Evolutionary conservation across 177 flowering plant species (phyloP), one percentile per base, ranked within the genome.

Genomic region (Vitis hybrid): DNA sequence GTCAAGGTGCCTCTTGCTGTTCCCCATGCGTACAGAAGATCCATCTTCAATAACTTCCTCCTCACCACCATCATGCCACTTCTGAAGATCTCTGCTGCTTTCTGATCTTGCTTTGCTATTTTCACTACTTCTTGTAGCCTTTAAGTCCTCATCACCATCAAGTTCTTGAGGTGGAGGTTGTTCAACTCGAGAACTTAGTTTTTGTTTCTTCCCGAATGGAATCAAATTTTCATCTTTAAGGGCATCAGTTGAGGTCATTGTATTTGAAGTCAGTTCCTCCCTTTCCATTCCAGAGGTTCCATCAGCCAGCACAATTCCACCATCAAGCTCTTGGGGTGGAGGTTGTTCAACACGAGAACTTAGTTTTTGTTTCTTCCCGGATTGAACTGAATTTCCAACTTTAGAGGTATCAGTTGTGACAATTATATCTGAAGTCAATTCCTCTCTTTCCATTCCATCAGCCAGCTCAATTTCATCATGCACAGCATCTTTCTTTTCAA

Each of bases 101-200:
- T 85, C 93, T 50, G 97, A 86, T 74, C 85, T 88, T 73, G 85
- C 88, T 84, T 83, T 95, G 85, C 93, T 93, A 74, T 77, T 86
- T 48, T 90, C 96, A 80, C 92, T 90, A 75, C 87, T 92, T 70
- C 88, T 83, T 64, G 88, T 82, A 68, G 86, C 75, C 75, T 79
- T 92, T 20, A 83, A 76, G 68, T 87, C 87, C 65, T 89, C 90
- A 52, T 67, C 83, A 63, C 81, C 91, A 69, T 84, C 90, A 77
- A 65, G 62, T 33, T 85, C 87, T 57, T 77, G 66, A 55, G 61
- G 50, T 33, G 75, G 63, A 58, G 79, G 73, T 65, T 78, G 74
- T 56, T 80, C 81, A 20, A 65, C 70, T 60, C 56, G 64, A 70
- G 83, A 72, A 71, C 52, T 84, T 26, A 81, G 53, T 70, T 83